A percentile compares a stretch with the other conserved stretches of the same genome.
phyloP scores from a whole-genome alignment of 2,329 filamentous ascomycete species.

The Aspergillus terreus region DNA sequence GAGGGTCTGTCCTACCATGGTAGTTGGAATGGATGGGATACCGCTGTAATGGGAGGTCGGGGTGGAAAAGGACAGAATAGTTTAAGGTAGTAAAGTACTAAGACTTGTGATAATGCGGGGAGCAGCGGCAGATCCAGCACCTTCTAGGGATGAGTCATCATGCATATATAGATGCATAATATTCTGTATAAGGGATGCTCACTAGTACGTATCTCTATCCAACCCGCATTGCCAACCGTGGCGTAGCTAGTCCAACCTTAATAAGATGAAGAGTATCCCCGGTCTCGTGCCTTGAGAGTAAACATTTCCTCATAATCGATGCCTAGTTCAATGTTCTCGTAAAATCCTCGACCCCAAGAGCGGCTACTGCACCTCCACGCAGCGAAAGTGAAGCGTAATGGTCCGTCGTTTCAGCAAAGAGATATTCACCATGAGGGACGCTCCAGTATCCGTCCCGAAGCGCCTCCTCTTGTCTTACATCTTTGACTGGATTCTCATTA shows the following conservation, averaged over 20 bases:
- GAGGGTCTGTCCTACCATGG: background rate
- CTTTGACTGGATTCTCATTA: slow-evolving; percentile 66
- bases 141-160: too few relatives aligned
- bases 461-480: slow-evolving; percentile 63
- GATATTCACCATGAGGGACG: slow-evolving; percentile 3
- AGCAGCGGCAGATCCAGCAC: background rate
- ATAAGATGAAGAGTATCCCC: too few relatives aligned
- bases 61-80: background rate
- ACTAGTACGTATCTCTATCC: too few relatives aligned
- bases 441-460: slow-evolving; percentile 35
- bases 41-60: background rate
- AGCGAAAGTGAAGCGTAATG: background rate
- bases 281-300: background rate
- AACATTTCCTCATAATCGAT: background rate
- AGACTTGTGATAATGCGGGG: background rate
- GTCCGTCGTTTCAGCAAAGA: background rate
- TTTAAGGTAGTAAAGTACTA: background rate
- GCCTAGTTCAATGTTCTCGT: background rate
- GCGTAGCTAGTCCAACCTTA: too few relatives aligned
- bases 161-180: too few relatives aligned
- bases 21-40: background rate
- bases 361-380: too few relatives aligned
- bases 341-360: background rate
- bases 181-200: too few relatives aligned
- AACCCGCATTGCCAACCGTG: too few relatives aligned